These are phyloP conservation scores for Helotiales sp. DNA, from an alignment of 2,329 filamentous ascomycete species.

Conservation along the genomic window DNA sequence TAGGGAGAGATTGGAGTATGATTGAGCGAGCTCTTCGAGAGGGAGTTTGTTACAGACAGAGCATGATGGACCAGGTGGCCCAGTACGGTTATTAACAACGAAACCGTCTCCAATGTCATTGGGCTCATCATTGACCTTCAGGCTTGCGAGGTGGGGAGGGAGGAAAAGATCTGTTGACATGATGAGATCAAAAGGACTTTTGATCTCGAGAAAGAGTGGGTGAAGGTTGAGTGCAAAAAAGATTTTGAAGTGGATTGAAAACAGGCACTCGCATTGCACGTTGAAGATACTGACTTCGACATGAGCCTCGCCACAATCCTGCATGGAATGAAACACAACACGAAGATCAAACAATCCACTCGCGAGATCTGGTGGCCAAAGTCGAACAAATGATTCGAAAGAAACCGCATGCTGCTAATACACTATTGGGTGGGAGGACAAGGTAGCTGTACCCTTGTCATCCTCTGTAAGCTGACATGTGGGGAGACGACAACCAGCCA, in stretches of 20 bases:
- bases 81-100: background rate
- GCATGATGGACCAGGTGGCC: background rate
- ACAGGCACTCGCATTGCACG: too few relatives aligned
- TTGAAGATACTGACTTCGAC: too few relatives aligned
- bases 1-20: background rate
- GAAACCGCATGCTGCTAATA: background rate
- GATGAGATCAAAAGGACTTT: background rate
- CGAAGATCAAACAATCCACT: background rate
- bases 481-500: too few relatives aligned
- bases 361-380: background rate
- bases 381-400: background rate
- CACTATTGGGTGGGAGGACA: background rate
- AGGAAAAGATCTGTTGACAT: background rate
- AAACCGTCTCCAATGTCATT: background rate
- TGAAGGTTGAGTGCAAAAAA: too few relatives aligned
- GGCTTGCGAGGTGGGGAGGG: too few relatives aligned
- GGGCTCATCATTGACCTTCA: background rate
- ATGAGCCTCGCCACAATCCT: background rate
- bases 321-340: background rate
- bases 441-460: background rate
- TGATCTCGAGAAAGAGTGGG: background rate
- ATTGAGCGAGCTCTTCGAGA: background rate
- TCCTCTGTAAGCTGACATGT: background rate
- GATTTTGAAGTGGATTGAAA: too few relatives aligned
- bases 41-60: too few relatives aligned